Evolutionary conservation across 176 grass and related monocot genomes (phyloP).

Genomic region (Aegilops bicornis): DNA sequence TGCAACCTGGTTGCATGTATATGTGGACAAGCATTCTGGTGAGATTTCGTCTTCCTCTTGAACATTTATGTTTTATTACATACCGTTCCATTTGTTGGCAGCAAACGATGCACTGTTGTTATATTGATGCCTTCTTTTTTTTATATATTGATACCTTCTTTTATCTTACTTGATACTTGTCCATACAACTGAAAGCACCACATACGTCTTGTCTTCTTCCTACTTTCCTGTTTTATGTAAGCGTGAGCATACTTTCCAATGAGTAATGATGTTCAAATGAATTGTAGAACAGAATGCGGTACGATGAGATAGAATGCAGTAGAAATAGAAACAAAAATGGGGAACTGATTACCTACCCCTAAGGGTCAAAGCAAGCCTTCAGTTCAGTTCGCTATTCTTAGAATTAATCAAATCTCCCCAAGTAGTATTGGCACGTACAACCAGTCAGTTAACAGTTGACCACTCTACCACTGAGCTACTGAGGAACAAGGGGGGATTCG

Average conservation of each 20-base stretch:
- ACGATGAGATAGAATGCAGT: background rate
- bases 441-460: background rate
- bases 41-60: constrained; percentile 33
- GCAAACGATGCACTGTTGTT: background rate
- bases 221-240: background rate
- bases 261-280: background rate
- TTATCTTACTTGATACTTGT: background rate
- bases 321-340: background rate
- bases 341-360: background rate
- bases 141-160: background rate
- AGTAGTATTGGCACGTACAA: background rate
- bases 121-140: background rate
- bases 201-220: background rate
- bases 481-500: background rate
- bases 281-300: background rate
- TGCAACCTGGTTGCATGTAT: constrained; percentile 83
- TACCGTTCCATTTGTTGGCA: background rate
- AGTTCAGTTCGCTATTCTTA: background rate
- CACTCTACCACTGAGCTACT: background rate
- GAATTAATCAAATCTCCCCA: background rate
- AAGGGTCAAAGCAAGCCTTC: background rate
- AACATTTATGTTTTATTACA: constrained; percentile 11
- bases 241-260: background rate
- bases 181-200: background rate
- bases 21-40: constrained; percentile 91